phyloP scores from a whole-genome alignment of 371 early-diverging fungal genomes.

The Coemansia sp. region DNA sequence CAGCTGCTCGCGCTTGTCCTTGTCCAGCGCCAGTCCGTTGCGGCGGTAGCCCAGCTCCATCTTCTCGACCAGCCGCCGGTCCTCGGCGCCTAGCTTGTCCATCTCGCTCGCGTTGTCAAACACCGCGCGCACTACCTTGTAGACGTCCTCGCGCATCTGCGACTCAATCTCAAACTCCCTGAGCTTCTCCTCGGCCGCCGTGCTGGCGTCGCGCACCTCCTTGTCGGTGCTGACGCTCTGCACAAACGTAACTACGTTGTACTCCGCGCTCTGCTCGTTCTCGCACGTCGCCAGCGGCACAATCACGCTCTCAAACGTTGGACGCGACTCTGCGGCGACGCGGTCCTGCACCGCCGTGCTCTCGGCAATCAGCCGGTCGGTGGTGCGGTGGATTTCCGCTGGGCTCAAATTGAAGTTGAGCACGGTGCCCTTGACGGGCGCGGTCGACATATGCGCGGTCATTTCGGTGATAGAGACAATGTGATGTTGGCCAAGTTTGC shows the following conservation, averaged over 20 bases:
- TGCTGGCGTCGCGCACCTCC: slow-evolving; percentile 69
- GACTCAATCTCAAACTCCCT: slow-evolving; percentile 70
- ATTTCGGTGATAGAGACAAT: background rate
- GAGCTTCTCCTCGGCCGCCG: slow-evolving; percentile 62
- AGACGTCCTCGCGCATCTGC: slow-evolving; percentile 77
- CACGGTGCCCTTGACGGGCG: slow-evolving; percentile 29
- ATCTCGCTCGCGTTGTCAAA: slow-evolving; percentile 57
- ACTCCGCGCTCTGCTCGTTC: slow-evolving; percentile 53
- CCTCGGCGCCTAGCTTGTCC: slow-evolving; percentile 57
- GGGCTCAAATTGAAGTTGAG: slow-evolving; percentile 47
- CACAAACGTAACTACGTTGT: slow-evolving; percentile 58
- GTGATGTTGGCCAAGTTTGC: background rate
- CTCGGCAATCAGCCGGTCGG: slow-evolving; percentile 44
- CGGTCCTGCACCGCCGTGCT: slow-evolving; percentile 40
- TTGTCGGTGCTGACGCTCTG: slow-evolving; percentile 69
- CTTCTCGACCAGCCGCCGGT: slow-evolving; percentile 66
- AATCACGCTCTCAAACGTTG: slow-evolving; percentile 63
- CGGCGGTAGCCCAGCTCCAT: slow-evolving; percentile 64
- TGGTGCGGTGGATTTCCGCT: slow-evolving; percentile 40
- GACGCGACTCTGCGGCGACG: slow-evolving; percentile 39
- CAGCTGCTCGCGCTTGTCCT: slow-evolving; percentile 61
- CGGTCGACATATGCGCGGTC: slow-evolving; percentile 9
- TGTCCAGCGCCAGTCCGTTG: slow-evolving; percentile 67
- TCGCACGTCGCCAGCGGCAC: slow-evolving; percentile 57
- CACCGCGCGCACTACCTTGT: slow-evolving; percentile 60